phyloP scores from a whole-genome alignment of 2,329 filamentous ascomycete genomes.

The Pseudogymnoascus sp. region DNA sequence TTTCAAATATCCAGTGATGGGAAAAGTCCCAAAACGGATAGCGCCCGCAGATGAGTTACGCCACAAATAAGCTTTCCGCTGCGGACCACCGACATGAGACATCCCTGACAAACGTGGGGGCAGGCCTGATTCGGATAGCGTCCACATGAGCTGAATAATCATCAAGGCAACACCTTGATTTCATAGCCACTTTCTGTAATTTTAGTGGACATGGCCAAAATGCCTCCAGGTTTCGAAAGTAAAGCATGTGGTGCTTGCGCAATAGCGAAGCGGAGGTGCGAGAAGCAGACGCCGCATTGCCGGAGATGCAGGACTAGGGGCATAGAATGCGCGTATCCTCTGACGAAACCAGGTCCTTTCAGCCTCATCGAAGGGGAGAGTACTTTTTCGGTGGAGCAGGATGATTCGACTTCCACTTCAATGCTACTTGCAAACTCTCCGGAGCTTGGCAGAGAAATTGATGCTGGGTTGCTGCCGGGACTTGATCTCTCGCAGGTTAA shows the following conservation, averaged over 20 bases:
- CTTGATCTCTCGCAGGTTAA: background rate
- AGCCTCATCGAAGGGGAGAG: background rate
- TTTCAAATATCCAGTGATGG: background rate
- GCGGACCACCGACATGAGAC: background rate
- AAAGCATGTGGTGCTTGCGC: slow-evolving; percentile 14
- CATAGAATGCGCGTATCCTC: slow-evolving; percentile 13
- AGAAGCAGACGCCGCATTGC: slow-evolving; percentile 13
- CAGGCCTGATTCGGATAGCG: background rate
- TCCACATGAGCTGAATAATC: slow-evolving; percentile 2
- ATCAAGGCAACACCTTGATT: background rate
- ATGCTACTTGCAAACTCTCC: background rate
- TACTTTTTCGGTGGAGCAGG: background rate
- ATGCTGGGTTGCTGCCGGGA: background rate
- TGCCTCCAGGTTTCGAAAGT: slow-evolving; percentile 7
- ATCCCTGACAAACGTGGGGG: background rate
- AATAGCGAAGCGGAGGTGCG: slow-evolving; percentile 14
- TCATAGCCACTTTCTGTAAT: background rate
- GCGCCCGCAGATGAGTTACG: background rate
- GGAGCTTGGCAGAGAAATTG: background rate
- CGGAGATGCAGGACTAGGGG: slow-evolving; percentile 10
- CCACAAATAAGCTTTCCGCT: background rate
- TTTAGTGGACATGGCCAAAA: background rate
- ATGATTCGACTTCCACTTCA: background rate
- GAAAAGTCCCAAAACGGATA: background rate
- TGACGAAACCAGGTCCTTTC: slow-evolving; percentile 8